Conservation (phyloP, 2,329 filamentous ascomycete genomes). For the Epichloe coenophiala region DNA sequence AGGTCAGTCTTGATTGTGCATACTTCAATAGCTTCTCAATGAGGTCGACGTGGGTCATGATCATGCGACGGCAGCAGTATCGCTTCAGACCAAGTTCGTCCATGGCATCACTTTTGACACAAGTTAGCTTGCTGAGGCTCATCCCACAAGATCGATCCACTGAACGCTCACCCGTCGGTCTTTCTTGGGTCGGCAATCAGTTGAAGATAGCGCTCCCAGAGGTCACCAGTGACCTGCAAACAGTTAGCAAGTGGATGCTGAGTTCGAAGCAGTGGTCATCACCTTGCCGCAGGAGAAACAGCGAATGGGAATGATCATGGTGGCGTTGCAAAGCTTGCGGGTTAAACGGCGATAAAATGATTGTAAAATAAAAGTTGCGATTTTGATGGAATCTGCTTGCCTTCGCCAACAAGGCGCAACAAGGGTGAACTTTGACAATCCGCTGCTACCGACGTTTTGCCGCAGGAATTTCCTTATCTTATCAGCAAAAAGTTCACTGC, state of each 20-base stretch:
- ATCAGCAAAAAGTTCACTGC: constrained; percentile 28
- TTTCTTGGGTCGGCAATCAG: constrained; percentile 63
- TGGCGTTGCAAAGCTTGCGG: background rate
- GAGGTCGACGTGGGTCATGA: constrained; percentile 98
- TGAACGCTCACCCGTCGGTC: constrained; percentile 50
- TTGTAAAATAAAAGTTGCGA: background rate
- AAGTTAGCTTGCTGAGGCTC: background rate
- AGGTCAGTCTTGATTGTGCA: constrained; percentile 12
- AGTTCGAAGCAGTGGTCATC: constrained; percentile 11
- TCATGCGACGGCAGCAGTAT: constrained; percentile 98
- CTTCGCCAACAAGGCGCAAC: background rate
- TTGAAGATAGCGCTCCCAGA: constrained; percentile 92
- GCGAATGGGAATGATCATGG: constrained; percentile 95
- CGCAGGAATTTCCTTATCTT: constrained; percentile 23
- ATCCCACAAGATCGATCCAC: background rate
- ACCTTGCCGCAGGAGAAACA: constrained; percentile 99
- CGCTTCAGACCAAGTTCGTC: constrained; percentile 84
- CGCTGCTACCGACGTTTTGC: constrained; percentile 17
- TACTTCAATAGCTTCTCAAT: constrained; percentile 97
- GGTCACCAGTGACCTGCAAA: constrained; percentile 77
- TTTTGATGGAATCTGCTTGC: constrained; percentile 1
- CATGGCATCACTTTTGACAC: constrained; percentile 66
- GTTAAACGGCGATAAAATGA: background rate
- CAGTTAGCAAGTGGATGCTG: constrained; percentile 16
- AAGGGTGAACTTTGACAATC: constrained; percentile 10